Conservation (phyloP, 2,329 filamentous ascomycete genomes). For the Aureobasidium sp. region DNA sequence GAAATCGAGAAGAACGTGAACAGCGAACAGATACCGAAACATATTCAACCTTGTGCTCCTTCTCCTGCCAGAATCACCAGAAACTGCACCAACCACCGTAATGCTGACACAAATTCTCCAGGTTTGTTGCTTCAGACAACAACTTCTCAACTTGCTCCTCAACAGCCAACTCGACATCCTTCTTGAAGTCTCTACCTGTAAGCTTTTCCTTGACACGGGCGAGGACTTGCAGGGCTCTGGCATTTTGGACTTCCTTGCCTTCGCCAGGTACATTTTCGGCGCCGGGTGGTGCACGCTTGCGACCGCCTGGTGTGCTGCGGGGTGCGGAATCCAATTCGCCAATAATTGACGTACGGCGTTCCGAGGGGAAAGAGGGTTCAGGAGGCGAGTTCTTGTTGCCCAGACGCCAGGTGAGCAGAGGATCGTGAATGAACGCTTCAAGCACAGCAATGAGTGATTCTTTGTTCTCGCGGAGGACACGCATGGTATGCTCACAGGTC, state of each 20-base stretch:
- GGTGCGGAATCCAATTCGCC: constrained; percentile 26
- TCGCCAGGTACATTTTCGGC: constrained; percentile 19
- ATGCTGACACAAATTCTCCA: constrained; percentile 97
- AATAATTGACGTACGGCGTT: constrained; percentile 53
- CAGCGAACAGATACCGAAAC: not conserved
- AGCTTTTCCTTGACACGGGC: constrained; percentile 91
- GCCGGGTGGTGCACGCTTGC: not conserved
- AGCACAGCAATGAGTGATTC: constrained; percentile 97
- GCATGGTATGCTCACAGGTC: constrained; percentile 97
- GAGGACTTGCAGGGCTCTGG: constrained; percentile 82
- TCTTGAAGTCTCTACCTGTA: constrained; percentile 86
- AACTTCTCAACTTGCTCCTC: constrained; percentile 89
- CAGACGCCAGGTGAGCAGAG: constrained; percentile 94
- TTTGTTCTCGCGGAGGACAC: constrained; percentile 91
- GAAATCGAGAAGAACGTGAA: not conserved
- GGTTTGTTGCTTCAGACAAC: constrained; percentile 87
- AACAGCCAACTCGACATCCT: constrained; percentile 73
- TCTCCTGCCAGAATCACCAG: constrained; percentile 52
- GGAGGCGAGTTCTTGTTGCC: constrained; percentile 53
- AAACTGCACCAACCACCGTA: constrained; percentile 99
- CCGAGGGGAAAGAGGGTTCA: constrained; percentile 51
- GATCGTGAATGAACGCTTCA: constrained; percentile 98
- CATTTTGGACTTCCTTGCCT: constrained; percentile 76
- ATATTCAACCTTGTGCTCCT: not conserved
- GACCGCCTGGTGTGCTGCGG: constrained; percentile 3